Evolutionary conservation across 1,139 yeast species (phyloP).

Genomic region (Groenewaldozyma auringiensis): DNA sequence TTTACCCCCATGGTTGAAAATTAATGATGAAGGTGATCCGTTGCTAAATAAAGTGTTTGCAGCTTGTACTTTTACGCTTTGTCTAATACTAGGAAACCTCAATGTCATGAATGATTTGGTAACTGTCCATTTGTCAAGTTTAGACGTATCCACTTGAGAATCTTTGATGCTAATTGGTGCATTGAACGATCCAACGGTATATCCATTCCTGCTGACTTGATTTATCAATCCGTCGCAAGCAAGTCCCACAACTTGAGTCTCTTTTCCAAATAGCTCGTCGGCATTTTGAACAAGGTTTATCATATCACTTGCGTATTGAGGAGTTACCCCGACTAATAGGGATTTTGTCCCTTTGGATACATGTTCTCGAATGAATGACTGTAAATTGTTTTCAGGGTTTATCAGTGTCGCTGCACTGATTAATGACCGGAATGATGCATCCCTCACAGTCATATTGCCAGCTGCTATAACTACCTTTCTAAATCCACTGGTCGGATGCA

Average conservation of each 20-base stretch:
- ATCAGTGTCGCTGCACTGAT: constrained; percentile 11
- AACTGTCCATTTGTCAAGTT: background rate
- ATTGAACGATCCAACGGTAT: constrained; percentile 4
- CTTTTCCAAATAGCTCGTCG: constrained; percentile 9
- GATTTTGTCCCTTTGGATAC: constrained; percentile 9
- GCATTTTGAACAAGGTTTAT: constrained; percentile 8
- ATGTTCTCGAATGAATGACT: constrained; percentile 14
- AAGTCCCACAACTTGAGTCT: constrained; percentile 1
- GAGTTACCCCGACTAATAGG: constrained; percentile 25
- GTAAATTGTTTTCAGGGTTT: constrained; percentile 16
- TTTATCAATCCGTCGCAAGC: background rate
- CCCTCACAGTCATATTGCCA: too few species aligned
- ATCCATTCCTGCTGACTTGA: background rate
- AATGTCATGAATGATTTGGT: background rate
- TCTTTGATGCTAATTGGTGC: constrained; percentile 6
- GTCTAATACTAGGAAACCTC: background rate
- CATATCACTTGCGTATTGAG: constrained; percentile 16
- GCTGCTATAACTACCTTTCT: too few species aligned
- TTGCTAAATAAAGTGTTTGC: constrained; percentile 31
- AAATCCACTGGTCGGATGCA: too few species aligned
- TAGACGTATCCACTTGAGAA: background rate
- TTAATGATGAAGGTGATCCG: constrained; percentile 19
- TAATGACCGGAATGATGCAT: too few species aligned
- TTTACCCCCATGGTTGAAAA: background rate
- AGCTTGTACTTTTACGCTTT: constrained; percentile 21